Evolutionary conservation across 1,284 basidiomycete genomes (phyloP), one percentile per base, ranked within the genome.

Genomic region (Trichosporon coremiiforme): DNA sequence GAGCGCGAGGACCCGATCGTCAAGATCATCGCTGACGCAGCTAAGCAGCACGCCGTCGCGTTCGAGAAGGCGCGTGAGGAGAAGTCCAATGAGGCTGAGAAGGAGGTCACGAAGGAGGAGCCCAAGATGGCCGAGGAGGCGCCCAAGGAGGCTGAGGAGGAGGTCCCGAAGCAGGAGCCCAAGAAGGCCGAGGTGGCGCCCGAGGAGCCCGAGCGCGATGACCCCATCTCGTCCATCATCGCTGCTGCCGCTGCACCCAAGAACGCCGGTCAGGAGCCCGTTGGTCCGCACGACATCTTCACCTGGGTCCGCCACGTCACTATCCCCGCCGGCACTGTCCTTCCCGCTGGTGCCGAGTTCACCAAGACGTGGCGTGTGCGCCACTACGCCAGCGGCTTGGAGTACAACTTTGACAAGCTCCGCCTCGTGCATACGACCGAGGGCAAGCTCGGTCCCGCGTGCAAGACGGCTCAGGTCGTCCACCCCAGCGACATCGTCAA

Each of bases 341-440:
- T 82, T 3, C 81, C 80, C 13, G 72, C 74, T 8, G 81, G 81
- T 15, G 76, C 81, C 35, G 79, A 77, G 57, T 81, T 82, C 74
- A 81, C 79, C 74, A 82, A 82, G 71, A 76, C 77, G 8, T 82
- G 81, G 81, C 74, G 72, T 20, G 64, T 79, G 33, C 79, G 76
- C 72, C 78, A 82, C 68, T 81, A 79, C 67, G 80, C 79, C 35
- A 65, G 70, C 17, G 81, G 81, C 4, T 41, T 68, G 29, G 79
- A 82, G 68, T 81, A 72, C 68, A 68, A 74, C 41, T 80, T 81
- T 60, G 75, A 74, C 17, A 25, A 60, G n/a, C 67, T 82, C 31
- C 70, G 68, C 7, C 75, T 82, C n/a, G 78, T 79, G 0, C 75
- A 74, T 66, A 73, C 77, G 72, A 29, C 68, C 3, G 68, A 67